A percentile compares a stretch with the other conserved stretches of the same genome.
Conservation (phyloP, 257 asterid species). For the Cynanchum wilfordii region DNA sequence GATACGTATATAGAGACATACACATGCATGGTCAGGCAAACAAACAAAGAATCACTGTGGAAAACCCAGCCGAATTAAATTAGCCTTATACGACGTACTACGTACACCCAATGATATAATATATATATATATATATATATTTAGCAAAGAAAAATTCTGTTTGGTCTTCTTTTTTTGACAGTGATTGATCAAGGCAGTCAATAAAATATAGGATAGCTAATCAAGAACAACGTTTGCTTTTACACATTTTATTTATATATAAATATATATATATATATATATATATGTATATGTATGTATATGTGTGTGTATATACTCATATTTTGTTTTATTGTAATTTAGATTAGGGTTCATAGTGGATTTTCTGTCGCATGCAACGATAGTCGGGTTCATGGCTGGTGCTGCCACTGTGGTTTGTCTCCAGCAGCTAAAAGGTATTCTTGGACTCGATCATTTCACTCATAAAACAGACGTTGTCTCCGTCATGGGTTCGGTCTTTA, state of each 20-base stretch:
- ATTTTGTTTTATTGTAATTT: not conserved
- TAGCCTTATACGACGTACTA: no score
- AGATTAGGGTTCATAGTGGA: constrained; percentile 95
- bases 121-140: no score
- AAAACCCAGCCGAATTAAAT: no score
- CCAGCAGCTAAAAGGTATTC: constrained; percentile 61
- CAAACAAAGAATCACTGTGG: not conserved
- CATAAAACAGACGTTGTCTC: constrained; percentile 67
- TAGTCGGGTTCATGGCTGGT: constrained; percentile 95
- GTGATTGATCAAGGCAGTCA: not conserved
- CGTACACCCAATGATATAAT: no score
- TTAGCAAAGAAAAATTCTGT: not conserved
- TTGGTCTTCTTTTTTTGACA: not conserved
- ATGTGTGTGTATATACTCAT: not conserved
- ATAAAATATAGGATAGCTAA: no score
- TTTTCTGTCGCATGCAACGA: constrained; percentile 94
- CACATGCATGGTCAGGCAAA: not conserved
- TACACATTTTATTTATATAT: no score
- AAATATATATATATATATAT: no score
- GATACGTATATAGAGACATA: no score
- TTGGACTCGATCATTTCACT: constrained; percentile 80
- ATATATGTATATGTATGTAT: no score
- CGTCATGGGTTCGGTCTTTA: constrained; percentile 66
- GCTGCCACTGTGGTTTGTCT: constrained; percentile 65
- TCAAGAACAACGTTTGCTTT: not conserved